phyloP scores from a whole-genome alignment of 1,139 yeast genomes.

The Kluyveromyces marxianus region DNA sequence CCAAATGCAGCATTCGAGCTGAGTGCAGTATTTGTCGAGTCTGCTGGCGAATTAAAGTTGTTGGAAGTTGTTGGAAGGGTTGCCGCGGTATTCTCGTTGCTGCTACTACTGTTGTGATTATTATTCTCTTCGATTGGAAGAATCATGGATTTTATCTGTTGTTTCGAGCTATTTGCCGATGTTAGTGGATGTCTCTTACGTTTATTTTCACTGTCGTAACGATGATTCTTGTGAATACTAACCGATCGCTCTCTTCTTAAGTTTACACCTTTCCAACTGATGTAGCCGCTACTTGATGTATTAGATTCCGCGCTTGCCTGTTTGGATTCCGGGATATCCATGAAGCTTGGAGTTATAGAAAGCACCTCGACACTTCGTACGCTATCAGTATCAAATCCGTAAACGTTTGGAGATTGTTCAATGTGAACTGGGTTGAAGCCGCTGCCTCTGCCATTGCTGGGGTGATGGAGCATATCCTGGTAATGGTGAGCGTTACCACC shows the following conservation, averaged over 20 bases:
- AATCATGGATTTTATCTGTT: conserved; percentile 6
- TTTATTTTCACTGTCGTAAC: conserved; percentile 9
- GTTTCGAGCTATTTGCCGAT: conserved; percentile 2
- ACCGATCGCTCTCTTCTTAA: conserved; percentile 18
- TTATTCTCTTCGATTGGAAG: not conserved
- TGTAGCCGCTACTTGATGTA: conserved; percentile 1
- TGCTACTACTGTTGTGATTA: too few species aligned
- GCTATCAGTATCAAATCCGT: conserved; percentile 19
- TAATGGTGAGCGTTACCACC: conserved; percentile 5
- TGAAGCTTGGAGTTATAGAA: conserved; percentile 34
- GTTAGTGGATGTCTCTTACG: conserved; percentile 7
- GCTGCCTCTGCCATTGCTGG: not conserved
- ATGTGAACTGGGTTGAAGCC: conserved; percentile 6
- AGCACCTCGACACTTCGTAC: conserved; percentile 32
- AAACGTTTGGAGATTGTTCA: conserved; percentile 10
- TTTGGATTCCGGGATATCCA: conserved; percentile 29
- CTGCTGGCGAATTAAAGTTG: conserved; percentile 2
- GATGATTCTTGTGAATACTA: conserved; percentile 25
- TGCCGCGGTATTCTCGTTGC: not conserved
- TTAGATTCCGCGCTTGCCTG: conserved; percentile 2
- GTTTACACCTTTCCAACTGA: conserved; percentile 5
- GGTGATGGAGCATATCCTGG: conserved; percentile 8
- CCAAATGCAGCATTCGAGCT: conserved; percentile 10
- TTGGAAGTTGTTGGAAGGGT: not conserved
- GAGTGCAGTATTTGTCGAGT: conserved; percentile 6